Evolutionary conservation across 805 yeast genomes (phyloP).

Genomic region (Barnettozyma sucrosica): DNA sequence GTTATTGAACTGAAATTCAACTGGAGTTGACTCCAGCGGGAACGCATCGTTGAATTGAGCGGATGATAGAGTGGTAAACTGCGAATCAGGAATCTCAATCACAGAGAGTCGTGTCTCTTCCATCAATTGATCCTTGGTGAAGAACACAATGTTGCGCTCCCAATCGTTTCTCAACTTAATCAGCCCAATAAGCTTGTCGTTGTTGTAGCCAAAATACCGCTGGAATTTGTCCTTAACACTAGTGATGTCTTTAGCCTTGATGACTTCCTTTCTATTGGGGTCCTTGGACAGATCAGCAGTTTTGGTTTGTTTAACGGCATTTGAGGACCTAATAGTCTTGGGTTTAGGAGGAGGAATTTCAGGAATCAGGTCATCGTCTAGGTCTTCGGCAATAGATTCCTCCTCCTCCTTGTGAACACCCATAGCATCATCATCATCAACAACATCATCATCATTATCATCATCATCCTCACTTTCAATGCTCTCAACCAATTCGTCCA

Average conservation of each 20-base stretch:
- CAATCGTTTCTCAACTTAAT: constrained; percentile 43
- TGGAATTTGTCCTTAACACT: constrained; percentile 37
- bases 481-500: constrained; percentile 7
- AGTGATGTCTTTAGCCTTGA: constrained; percentile 26
- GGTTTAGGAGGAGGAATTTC: neutral
- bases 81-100: constrained; percentile 10
- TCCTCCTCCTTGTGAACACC: constrained; percentile 3
- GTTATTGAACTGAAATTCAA: constrained; percentile 19
- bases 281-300: constrained; percentile 7
- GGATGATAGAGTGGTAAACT: constrained; percentile 17
- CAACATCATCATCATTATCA: constrained; percentile 6
- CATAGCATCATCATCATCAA: neutral
- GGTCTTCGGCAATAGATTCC: constrained; percentile 8
- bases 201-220: constrained; percentile 46
- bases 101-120: constrained; percentile 11
- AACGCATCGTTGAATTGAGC: constrained; percentile 24
- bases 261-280: constrained; percentile 8
- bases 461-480: constrained; percentile 6
- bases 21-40: constrained; percentile 8
- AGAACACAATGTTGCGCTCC: constrained; percentile 41
- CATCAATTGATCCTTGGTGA: constrained; percentile 30
- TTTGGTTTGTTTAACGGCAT: constrained; percentile 1
- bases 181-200: constrained; percentile 35
- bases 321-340: neutral
- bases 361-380: constrained; percentile 12